Base-by-base conservation (phyloP, 2,329 filamentous ascomycete genomes). In the Didymella segeticola region DNA sequence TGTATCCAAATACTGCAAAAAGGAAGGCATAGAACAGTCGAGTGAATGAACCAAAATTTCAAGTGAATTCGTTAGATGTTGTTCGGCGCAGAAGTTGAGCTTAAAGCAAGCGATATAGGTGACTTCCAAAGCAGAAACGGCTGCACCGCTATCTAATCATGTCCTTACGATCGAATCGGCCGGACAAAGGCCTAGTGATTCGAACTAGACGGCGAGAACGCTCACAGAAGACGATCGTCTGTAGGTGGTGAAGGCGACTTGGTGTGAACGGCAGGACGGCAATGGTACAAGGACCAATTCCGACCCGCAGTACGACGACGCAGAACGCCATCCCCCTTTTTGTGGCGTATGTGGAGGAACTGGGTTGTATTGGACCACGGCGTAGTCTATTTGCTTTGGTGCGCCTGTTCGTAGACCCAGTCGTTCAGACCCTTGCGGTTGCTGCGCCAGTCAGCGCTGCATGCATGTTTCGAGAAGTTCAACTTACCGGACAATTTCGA, bases 351-450 rank as follows among this genome's bases (percentile, higher is more conserved):
- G 14, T 29, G 22, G 19, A 51, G 23, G 39, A n/a, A n/a, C 30
- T 23, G 22, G 29, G 33, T 47, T 23, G 25, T 37, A 22, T 26
- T 22, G 30, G 34, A 22, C 19, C 29, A 14, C 27, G 17, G 15
- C 25, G 39, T 20, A 17, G 27, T 43, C 56, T 66, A 70, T 57
- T 69, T 66, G 53, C 43, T 53, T 48, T 61, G 42, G n/a, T 93
- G 86, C 1, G 88, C 85, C 74, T 90, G 83, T 78, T 98, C 93
- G 76, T 93, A 95, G 59, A 99, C 86, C 95, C 95, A 99, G 77
- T 99, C 95, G 71, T 99, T 99, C 53, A 98, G 78, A 23, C 93
- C 93, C 47, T 85, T 84, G 56, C 88, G 88, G 78, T 99, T 99
- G 66, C 87, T 87, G 56, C 33, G 25, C 11, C 19, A 10, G 53